phyloP scores from a whole-genome alignment of 331 rosid species.

The Malus hybrid region DNA sequence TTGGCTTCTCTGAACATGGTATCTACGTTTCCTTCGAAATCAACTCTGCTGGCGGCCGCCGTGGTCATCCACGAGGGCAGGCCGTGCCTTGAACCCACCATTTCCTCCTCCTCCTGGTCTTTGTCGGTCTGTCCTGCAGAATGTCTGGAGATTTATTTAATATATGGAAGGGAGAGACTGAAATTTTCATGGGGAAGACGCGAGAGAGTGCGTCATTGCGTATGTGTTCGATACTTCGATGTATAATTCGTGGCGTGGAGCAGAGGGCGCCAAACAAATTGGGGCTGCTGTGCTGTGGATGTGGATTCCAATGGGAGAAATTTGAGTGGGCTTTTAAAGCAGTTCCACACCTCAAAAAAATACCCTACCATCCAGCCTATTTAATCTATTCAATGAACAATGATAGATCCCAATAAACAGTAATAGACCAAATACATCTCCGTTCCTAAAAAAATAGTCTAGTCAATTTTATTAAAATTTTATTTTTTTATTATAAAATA shows the following conservation, averaged over 20 bases:
- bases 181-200: background rate
- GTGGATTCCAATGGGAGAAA: background rate
- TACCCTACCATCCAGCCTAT: too few relatives aligned
- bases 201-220: background rate
- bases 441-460: too few relatives aligned
- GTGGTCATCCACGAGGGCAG: slow-evolving; percentile 45
- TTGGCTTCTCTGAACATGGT: slow-evolving; percentile 7
- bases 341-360: too few relatives aligned
- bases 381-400: too few relatives aligned
- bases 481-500: too few relatives aligned
- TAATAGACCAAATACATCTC: too few relatives aligned
- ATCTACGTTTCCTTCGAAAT: slow-evolving; percentile 23
- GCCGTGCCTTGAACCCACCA: slow-evolving; percentile 34
- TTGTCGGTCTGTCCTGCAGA: background rate
- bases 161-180: too few relatives aligned
- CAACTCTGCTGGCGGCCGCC: slow-evolving; percentile 30
- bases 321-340: too few relatives aligned
- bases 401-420: too few relatives aligned
- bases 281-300: background rate
- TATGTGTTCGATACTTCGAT: background rate
- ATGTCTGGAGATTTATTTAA: too few relatives aligned
- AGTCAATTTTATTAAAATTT: too few relatives aligned
- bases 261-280: slow-evolving; percentile 27
- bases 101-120: background rate
- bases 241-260: slow-evolving; percentile 38